Conservation (phyloP, 495 filamentous ascomycete species). For the Opeltia flavorubescens region DNA sequence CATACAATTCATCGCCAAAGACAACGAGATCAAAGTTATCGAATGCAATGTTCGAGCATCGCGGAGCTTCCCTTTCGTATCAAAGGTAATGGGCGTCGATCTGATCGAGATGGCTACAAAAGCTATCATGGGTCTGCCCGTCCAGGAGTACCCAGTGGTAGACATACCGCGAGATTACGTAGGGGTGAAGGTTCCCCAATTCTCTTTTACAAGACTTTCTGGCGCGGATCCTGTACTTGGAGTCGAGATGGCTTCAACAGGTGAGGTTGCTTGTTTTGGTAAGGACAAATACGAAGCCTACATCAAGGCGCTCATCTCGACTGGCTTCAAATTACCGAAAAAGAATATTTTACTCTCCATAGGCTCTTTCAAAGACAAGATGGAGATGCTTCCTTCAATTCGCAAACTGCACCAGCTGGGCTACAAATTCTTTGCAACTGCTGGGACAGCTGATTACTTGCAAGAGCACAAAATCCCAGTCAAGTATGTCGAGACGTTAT, state of each 20-base stretch:
- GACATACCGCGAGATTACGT: slow-evolving; percentile 69
- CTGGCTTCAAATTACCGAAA: slow-evolving; percentile 92
- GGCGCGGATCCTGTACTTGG: slow-evolving; percentile 93
- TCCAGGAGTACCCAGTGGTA: slow-evolving; percentile 66
- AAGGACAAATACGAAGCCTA: slow-evolving; percentile 95
- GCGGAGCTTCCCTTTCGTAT: slow-evolving; percentile 94
- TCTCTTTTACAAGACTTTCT: slow-evolving; percentile 93
- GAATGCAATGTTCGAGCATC: slow-evolving; percentile 97
- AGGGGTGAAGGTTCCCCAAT: slow-evolving; percentile 95
- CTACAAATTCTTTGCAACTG: slow-evolving; percentile 89
- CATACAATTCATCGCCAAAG: slow-evolving; percentile 98
- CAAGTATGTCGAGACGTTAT: slow-evolving; percentile 79
- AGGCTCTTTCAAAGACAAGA: slow-evolving; percentile 92
- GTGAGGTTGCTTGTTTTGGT: slow-evolving; percentile 95
- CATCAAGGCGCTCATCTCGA: slow-evolving; percentile 86
- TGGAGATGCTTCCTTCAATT: slow-evolving; percentile 90
- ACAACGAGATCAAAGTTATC: slow-evolving; percentile 99
- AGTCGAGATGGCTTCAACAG: slow-evolving; percentile 98
- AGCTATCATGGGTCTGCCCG: slow-evolving; percentile 78
- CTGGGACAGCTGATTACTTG: slow-evolving; percentile 90
- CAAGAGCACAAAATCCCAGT: slow-evolving; percentile 81
- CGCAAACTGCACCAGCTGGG: slow-evolving; percentile 74
- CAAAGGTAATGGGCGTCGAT: slow-evolving; percentile 96
- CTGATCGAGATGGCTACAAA: slow-evolving; percentile 98
- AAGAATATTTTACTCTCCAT: slow-evolving; percentile 92